Percentiles rank a stretch among this genome's conserved stretches.
Evolutionary conservation across 352 stramenopile genomes (phyloP).

Genomic region (Phytophthora gonapodyides): DNA sequence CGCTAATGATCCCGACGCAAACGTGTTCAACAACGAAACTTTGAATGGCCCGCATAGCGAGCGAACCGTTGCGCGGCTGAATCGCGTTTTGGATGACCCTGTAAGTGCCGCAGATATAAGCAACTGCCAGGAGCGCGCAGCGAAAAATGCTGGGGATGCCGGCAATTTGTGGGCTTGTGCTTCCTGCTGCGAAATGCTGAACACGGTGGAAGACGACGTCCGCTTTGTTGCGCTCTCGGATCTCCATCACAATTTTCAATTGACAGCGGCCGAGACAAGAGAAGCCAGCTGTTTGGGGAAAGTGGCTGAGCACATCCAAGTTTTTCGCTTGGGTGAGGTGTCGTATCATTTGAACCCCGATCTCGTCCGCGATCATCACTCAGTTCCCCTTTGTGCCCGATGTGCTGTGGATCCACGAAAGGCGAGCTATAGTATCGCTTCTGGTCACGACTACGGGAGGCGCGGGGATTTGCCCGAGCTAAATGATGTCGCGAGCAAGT

Average conservation of each 20-base stretch:
- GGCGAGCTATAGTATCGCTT: constrained; percentile 10
- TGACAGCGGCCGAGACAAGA: background rate
- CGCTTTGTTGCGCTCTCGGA: background rate
- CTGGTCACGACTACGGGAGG: constrained; percentile 10
- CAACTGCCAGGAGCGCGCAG: background rate
- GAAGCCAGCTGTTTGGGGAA: background rate
- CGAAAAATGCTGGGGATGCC: background rate
- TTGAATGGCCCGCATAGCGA: too few relatives aligned
- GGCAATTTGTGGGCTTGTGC: constrained; percentile 9
- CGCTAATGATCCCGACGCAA: background rate
- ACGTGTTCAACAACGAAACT: constrained; percentile 5
- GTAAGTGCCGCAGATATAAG: background rate
- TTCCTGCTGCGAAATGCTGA: constrained; percentile 16
- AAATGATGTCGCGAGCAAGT: constrained; percentile 10
- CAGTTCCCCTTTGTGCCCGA: background rate
- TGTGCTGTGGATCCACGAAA: background rate
- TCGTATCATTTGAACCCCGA: constrained; percentile 16
- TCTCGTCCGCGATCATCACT: background rate
- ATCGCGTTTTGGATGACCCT: background rate
- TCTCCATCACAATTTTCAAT: background rate
- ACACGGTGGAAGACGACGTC: constrained; percentile 1
- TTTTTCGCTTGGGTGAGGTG: background rate
- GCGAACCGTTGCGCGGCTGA: too few relatives aligned
- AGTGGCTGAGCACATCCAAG: background rate
- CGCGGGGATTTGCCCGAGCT: background rate